Evolutionary conservation across 1,139 yeast genomes (phyloP).

Genomic region (Fermentozyma sake): DNA sequence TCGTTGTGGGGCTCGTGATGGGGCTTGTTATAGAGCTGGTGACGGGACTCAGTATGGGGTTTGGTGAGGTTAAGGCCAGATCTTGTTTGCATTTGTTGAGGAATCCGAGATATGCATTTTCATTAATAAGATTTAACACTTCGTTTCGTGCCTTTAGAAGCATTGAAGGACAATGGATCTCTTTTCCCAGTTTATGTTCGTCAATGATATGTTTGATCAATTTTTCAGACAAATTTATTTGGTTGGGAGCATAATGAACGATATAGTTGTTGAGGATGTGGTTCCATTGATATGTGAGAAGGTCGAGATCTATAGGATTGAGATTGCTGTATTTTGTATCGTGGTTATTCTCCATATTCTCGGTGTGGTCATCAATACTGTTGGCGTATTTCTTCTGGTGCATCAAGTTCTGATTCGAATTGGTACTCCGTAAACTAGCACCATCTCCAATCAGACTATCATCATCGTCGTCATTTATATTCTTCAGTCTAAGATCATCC

Average conservation of each 20-base stretch:
- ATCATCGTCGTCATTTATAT: slow-evolving; percentile 16
- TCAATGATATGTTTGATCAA: slow-evolving; percentile 26
- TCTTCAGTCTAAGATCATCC: slow-evolving; percentile 23
- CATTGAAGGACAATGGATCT: slow-evolving; percentile 34
- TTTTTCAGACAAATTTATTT: slow-evolving; percentile 40
- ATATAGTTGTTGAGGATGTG: slow-evolving; percentile 25
- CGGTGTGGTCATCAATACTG: slow-evolving; percentile 5
- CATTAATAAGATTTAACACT: slow-evolving; percentile 39
- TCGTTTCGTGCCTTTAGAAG: slow-evolving; percentile 42
- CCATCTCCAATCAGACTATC: slow-evolving; percentile 2
- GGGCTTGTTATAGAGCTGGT: slow-evolving; percentile 1
- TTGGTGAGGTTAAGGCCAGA: too few species aligned
- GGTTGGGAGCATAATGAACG: slow-evolving; percentile 34
- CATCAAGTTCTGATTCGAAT: too few species aligned
- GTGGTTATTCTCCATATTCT: slow-evolving; percentile 6
- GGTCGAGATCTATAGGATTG: slow-evolving; percentile 8
- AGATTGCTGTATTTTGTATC: slow-evolving; percentile 4
- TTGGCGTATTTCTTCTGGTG: too few species aligned
- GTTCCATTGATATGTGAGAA: slow-evolving; percentile 25
- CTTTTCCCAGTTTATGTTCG: slow-evolving; percentile 17
- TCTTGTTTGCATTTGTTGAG: slow-evolving; percentile 1
- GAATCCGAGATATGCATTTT: slow-evolving; percentile 32
- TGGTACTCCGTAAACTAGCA: too few species aligned
- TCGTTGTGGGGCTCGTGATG: slow-evolving; percentile 1
- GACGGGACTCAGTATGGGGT: too few species aligned